Conservation (phyloP, 2,329 filamentous ascomycete species). For the Scytalidium lignicola region DNA sequence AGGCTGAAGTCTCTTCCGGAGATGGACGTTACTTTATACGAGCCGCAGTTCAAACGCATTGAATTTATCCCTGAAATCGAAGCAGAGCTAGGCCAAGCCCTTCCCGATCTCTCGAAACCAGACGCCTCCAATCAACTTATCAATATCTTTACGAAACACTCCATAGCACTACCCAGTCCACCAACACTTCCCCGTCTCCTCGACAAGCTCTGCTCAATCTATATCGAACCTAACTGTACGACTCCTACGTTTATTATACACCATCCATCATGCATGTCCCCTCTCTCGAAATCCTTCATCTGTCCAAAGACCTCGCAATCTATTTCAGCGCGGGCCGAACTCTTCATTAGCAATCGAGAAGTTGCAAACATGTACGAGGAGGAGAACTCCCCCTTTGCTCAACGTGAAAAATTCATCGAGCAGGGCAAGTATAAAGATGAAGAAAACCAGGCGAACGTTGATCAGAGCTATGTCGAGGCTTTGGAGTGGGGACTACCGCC, state of each 20-base stretch:
- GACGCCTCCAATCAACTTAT: conserved; percentile 56
- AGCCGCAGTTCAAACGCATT: conserved; percentile 58
- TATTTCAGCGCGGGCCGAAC: conserved; percentile 76
- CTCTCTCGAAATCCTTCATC: conserved; percentile 79
- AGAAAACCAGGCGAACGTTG: conserved; percentile 27
- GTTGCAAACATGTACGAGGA: conserved; percentile 98
- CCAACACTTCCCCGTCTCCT: conserved; percentile 66
- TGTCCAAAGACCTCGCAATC: conserved; percentile 67
- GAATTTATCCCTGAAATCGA: conserved; percentile 83
- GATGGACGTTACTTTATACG: conserved; percentile 43
- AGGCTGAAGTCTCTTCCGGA: conserved; percentile 41
- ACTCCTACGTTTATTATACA: conserved; percentile 80
- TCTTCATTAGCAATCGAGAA: conserved; percentile 76
- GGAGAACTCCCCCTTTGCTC: conserved; percentile 86
- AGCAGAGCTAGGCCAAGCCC: conserved; percentile 46
- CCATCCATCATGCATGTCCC: conserved; percentile 86
- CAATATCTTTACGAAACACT: conserved; percentile 45
- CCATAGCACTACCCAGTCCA: conserved; percentile 43
- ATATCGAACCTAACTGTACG: conserved; percentile 72
- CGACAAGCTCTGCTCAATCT: conserved; percentile 70
- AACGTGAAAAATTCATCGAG: conserved; percentile 74
- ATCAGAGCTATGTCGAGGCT: conserved; percentile 75
- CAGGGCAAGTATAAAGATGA: conserved; percentile 40
- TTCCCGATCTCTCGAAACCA: conserved; percentile 34
- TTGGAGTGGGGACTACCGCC: conserved; percentile 89